phyloP scores from a whole-genome alignment of 2,329 filamentous ascomycete species.

The Dactylonectria macrodidyma region DNA sequence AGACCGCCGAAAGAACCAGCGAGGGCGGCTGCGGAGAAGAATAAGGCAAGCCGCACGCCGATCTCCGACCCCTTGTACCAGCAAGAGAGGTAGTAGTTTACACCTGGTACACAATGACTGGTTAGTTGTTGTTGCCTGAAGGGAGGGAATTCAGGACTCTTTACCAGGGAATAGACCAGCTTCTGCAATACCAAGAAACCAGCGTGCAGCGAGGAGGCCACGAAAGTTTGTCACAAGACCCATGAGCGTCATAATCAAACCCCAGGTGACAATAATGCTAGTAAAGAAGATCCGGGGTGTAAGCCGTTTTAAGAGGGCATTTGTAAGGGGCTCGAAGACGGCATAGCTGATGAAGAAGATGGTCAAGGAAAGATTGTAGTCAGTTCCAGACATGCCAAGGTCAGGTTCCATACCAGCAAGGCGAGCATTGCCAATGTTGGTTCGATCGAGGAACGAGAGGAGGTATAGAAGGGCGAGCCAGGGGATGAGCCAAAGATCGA shows the following conservation, averaged over 20 bases:
- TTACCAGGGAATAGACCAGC: too few species aligned
- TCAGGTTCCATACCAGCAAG: constrained; percentile 40
- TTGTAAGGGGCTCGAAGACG: constrained; percentile 75
- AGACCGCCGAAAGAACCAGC: constrained; percentile 82
- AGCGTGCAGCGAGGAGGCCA: constrained; percentile 64
- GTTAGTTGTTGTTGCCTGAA: neutral
- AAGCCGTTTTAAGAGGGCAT: constrained; percentile 75
- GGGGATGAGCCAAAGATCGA: constrained; percentile 71
- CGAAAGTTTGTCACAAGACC: constrained; percentile 61
- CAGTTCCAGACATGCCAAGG: constrained; percentile 48
- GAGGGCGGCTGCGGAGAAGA: constrained; percentile 84
- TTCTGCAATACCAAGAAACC: constrained; percentile 63
- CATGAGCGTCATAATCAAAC: constrained; percentile 64
- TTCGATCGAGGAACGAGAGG: constrained; percentile 61
- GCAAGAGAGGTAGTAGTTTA: constrained; percentile 79
- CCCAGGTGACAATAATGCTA: constrained; percentile 74
- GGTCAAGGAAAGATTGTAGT: constrained; percentile 72
- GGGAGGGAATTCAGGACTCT: too few species aligned
- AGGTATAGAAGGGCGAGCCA: constrained; percentile 70
- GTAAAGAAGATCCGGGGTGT: constrained; percentile 75
- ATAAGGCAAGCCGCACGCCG: constrained; percentile 78
- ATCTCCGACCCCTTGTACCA: constrained; percentile 86
- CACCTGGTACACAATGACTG: constrained; percentile 55
- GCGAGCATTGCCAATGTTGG: constrained; percentile 66
- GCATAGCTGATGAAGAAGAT: constrained; percentile 82